Base-by-base conservation (phyloP, 2,329 filamentous ascomycete species). In the Arthrobotrys sinensis region DNA sequence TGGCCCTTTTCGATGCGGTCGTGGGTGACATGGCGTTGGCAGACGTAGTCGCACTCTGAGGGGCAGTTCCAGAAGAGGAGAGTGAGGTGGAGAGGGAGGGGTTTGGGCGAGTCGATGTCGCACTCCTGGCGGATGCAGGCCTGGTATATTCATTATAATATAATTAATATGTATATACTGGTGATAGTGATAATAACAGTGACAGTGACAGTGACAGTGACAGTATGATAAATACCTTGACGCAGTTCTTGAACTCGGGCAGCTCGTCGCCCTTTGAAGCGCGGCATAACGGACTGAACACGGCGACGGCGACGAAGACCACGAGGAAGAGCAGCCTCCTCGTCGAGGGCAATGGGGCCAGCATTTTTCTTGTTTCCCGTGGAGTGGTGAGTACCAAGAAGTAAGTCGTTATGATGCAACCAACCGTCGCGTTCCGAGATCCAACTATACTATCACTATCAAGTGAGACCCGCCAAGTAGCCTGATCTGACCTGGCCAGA, bases 1-100 rank as follows among this genome's bases (percentile, higher is more conserved):
- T 90, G 89, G 77, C 90, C 88, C 80, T 88, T 86, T 28, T 89
- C 86, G 80, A 94, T 85, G 80, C 95, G 93, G 75, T 86, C 86
- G 81, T 89, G 85, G 71, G 96, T 98, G 77, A 96, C 88, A 84
- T 97, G 91, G 87, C 97, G 95, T 85, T 99, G 96, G 87, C 96
- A 99, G 79, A 93, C 91, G 87, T 99, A 97, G 87, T 99, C 94
- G 90, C 96, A 99, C 88, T 99, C 95, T 83, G 92, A 88, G 79
- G 92, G 89, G 86, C 96, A 99, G 84, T 90, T 90, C 96, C 96
- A 99, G 84, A 97, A 86, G 83, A 98, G 90, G 81, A 98, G 88
- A 79, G 93, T 93, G 84, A 91, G 94, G 85, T 92, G 90, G 81
- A 97, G 84, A 80, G 96, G 76, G 64, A 76, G 73, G 38, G 69